Percentiles rank a stretch among this genome's conserved stretches.
These are phyloP conservation scores for Aspergillus novofumigatus DNA, from an alignment of 2,329 filamentous ascomycete species.

Conservation along the genomic window DNA sequence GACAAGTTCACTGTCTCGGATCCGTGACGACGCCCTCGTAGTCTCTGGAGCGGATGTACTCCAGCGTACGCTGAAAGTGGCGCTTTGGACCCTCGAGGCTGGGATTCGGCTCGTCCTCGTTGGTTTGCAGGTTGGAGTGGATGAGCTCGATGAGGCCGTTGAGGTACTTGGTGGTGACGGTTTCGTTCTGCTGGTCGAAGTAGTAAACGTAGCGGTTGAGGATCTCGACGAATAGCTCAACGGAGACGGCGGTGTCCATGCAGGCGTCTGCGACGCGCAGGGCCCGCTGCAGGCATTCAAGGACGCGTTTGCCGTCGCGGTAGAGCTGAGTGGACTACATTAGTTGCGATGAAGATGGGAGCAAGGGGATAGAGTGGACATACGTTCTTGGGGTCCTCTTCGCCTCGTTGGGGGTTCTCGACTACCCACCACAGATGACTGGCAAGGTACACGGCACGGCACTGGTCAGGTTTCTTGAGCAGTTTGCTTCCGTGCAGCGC, in stretches of 20 bases:
- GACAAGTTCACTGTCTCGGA: slow-evolving; percentile 41
- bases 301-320: slow-evolving; percentile 92
- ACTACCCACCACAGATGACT: slow-evolving; percentile 98
- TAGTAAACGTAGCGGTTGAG: slow-evolving; percentile 98
- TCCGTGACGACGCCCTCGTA: slow-evolving; percentile 87
- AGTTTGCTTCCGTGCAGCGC: slow-evolving; percentile 95
- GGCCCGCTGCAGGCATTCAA: slow-evolving; percentile 92
- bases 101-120: slow-evolving; percentile 61
- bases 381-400: slow-evolving; percentile 77
- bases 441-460: slow-evolving; percentile 90
- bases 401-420: slow-evolving; percentile 69
- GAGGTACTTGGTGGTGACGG: slow-evolving; percentile 95
- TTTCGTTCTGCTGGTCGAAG: slow-evolving; percentile 98
- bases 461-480: slow-evolving; percentile 96
- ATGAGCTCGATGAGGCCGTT: slow-evolving; percentile 98
- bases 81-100: slow-evolving; percentile 84
- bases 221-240: slow-evolving; percentile 98
- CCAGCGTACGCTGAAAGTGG: slow-evolving; percentile 91
- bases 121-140: slow-evolving; percentile 87
- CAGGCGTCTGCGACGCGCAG: slow-evolving; percentile 95
- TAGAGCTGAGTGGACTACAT: slow-evolving; percentile 65
- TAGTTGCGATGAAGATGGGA: slow-evolving; percentile 5
- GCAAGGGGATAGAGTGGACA: slow-evolving; percentile 36
- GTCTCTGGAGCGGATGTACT: slow-evolving; percentile 86
- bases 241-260: slow-evolving; percentile 96